Base-by-base conservation (phyloP, 208 protist species). In the Novymonas esmeraldas region DNA sequence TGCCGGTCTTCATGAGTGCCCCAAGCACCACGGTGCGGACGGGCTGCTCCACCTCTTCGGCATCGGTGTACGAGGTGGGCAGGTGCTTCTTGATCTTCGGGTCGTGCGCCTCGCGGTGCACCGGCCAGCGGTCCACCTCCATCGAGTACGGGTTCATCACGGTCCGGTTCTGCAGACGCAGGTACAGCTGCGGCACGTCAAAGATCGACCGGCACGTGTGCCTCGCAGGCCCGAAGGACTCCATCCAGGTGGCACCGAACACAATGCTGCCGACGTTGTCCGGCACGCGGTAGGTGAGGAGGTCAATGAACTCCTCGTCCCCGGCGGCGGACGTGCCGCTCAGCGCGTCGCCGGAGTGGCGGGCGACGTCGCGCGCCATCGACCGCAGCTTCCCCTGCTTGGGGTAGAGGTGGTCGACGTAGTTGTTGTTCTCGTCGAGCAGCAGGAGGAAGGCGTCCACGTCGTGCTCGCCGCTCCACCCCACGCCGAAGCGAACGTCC, bases 401-500 rank as follows among this genome's bases (percentile, higher is more conserved):
- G 16, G 90, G 72, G 61, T 83, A 75, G 24, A 95, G 34, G 55
- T 91, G 83, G 55, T 92, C 90, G 20, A 95, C 60, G 69, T 95
- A 93, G 48, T 84, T 64, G 67, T 92, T 69, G 39, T 81, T 48
- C 34, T 78, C 79, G 57, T 95, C 84, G 20, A 95, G 65, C 62
- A 95, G 66, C 14, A 95, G 75, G 61, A 90, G 73, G 56, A 90
- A 93, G 28, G 90, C 86, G 56, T 95, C 86, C 6, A 95, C 42
- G 62, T 95, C 90, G 67, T 92, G 75, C 63, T 91, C 86, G 41
- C 83, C 82, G 48, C 57, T 58, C 87, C 90, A 93, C 38, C 90
- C 90, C 16, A 95, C 60, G 45, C 87, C 90, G 60, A 95, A 88
- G 50, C 84, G 87, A n/a, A 95, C 79, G 38, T 93, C 82, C n/a